Conservation (phyloP, 2,329 filamentous ascomycete species). For the Drechslerella dactyloides region DNA sequence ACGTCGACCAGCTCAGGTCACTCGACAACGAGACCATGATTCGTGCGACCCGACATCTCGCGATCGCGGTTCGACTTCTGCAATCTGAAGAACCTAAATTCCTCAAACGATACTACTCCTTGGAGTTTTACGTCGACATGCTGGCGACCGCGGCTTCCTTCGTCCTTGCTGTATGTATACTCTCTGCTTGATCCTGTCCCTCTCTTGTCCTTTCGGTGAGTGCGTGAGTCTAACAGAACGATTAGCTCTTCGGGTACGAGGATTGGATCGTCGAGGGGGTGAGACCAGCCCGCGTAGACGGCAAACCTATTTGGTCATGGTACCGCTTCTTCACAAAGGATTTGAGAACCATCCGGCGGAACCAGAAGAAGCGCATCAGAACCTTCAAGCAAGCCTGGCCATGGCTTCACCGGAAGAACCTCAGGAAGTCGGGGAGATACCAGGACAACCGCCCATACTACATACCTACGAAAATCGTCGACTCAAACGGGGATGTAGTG, state of each 20-base stretch:
- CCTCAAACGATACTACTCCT: not conserved
- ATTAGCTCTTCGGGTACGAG: slow-evolving; percentile 13
- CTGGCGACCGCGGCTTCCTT: not conserved
- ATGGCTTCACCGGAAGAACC: not conserved
- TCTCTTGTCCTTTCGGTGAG: not conserved
- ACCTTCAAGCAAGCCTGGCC: not conserved
- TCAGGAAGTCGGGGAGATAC: not conserved
- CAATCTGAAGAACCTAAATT: not conserved
- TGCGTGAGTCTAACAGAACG: not conserved
- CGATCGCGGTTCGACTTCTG: not conserved
- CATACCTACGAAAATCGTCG: not conserved
- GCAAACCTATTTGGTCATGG: slow-evolving; percentile 14
- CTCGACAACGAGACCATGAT: not conserved
- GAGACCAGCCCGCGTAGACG: not conserved
- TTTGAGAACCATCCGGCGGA: slow-evolving; percentile 2
- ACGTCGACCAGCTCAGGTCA: not conserved
- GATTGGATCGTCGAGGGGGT: slow-evolving; percentile 9
- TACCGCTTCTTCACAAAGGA: not conserved
- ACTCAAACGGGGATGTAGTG: not conserved
- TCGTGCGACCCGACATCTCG: not conserved
- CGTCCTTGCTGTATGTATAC: slow-evolving; percentile 12
- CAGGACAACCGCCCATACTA: slow-evolving; percentile 10
- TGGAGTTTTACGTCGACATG: not conserved
- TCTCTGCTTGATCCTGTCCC: not conserved
- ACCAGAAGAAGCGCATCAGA: not conserved